Percentiles rank a stretch among this genome's conserved stretches.
Conservation (phyloP, 1,284 basidiomycete genomes). For the Tausonia pullulans region DNA sequence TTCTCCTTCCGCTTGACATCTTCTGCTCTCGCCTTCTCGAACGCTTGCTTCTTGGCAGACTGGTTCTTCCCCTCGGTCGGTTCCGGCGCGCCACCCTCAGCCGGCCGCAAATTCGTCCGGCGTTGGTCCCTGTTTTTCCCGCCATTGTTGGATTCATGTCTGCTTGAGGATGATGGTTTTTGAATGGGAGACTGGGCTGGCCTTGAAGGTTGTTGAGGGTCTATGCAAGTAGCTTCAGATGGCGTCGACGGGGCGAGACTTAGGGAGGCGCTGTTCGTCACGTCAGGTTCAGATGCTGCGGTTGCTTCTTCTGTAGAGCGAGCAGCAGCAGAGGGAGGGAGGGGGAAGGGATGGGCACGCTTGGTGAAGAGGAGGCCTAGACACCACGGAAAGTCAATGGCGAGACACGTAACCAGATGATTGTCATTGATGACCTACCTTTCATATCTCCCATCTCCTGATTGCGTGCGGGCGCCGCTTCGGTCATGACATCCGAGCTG, state of each 20-base stretch:
- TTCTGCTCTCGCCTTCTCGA: conserved; percentile 3
- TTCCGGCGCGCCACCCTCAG: too few relatives aligned
- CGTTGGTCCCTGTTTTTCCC: too few relatives aligned
- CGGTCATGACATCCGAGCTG: conserved; percentile 15
- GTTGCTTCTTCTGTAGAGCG: not conserved
- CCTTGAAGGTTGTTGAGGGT: too few relatives aligned
- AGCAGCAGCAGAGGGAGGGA: too few relatives aligned
- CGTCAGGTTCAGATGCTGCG: not conserved
- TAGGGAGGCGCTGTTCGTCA: too few relatives aligned
- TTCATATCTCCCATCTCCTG: conserved; percentile 9
- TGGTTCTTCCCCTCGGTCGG: not conserved
- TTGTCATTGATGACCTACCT: not conserved
- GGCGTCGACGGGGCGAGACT: too few relatives aligned
- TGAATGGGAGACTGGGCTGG: not conserved
- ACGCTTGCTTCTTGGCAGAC: not conserved
- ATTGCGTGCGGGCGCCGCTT: conserved; percentile 12
- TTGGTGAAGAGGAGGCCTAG: conserved; percentile 14
- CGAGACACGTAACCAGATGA: not conserved
- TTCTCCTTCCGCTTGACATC: conserved; percentile 8
- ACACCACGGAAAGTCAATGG: not conserved
- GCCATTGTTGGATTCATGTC: not conserved
- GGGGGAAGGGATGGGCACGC: conserved; percentile 8
- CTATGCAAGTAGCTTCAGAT: too few relatives aligned
- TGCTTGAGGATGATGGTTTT: not conserved
- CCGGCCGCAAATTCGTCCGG: too few relatives aligned